phyloP scores from a whole-genome alignment of 2,329 filamentous ascomycete species.

The Amauroascus niger region DNA sequence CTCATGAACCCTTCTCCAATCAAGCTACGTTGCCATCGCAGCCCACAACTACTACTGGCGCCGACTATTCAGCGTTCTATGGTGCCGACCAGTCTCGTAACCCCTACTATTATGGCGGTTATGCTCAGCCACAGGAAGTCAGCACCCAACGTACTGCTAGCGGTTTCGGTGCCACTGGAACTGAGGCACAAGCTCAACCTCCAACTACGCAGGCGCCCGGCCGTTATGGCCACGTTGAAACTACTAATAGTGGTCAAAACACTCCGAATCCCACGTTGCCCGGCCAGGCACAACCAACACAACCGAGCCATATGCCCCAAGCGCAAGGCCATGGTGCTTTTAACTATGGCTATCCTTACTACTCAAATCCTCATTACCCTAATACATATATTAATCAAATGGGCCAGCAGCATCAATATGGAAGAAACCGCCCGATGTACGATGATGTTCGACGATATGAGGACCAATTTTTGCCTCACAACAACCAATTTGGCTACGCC shows the following conservation, averaged over 20 bases:
- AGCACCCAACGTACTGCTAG: constrained; percentile 60
- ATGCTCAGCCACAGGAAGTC: constrained; percentile 63
- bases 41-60: constrained; percentile 48
- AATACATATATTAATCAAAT: constrained; percentile 50
- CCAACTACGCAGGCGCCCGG: constrained; percentile 65
- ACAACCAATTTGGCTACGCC: constrained; percentile 46
- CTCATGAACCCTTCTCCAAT: constrained; percentile 48
- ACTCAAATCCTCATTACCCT: constrained; percentile 52
- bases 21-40: constrained; percentile 54
- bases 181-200: constrained; percentile 50
- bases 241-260: constrained; percentile 76
- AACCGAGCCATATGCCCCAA: constrained; percentile 45
- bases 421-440: constrained; percentile 42
- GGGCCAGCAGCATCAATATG: constrained; percentile 37
- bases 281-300: constrained; percentile 45
- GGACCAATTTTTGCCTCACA: constrained; percentile 40
- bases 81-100: constrained; percentile 64
- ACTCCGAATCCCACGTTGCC: constrained; percentile 71
- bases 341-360: constrained; percentile 52
- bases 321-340: constrained; percentile 47
- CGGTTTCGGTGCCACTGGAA: constrained; percentile 57
- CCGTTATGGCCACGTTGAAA: constrained; percentile 56
- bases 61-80: constrained; percentile 79
- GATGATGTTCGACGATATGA: constrained; percentile 43
- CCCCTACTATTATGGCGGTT: constrained; percentile 62